Base-by-base conservation (phyloP, 1,139 yeast genomes). In the Sugiyamaella japonica region DNA sequence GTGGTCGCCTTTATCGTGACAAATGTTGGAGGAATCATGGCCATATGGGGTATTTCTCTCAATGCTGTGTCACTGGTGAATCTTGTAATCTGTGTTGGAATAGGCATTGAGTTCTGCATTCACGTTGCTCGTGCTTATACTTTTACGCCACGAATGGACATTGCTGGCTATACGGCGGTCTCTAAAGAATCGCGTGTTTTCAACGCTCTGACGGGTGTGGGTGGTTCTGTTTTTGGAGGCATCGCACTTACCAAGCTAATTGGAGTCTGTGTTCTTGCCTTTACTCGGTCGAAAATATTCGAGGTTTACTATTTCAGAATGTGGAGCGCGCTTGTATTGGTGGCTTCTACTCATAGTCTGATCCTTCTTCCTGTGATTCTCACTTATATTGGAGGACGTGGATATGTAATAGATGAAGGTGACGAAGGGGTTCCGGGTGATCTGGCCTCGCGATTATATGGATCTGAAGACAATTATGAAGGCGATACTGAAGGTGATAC, bases 11-110 rank as follows among this genome's bases (percentile, higher is more conserved):
- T 85, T 74, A 84, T 89, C 39, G 69, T 91, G 58, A 72, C 84
- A 15, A 83, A 87, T 66, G 84, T 91, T 55, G 89, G 88, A 1
- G 97, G 96, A 0, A 76, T 85, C 13, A 84, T 93, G 89, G 81
- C 86, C 0, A 34, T 86, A 3, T 84, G 89, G 82, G 80, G 79
- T 0, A 84, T 93, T 17, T 81, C 93, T 1, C 77, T 93, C 56
- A 93, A 93, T 69, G 98, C 97, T 0, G 90, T 93, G 1, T 83
- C 93, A 56, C 74, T 93, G 59, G 98, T 93, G 20, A 93, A 93
- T 64, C 76, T 93, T 58, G 79, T 93, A 31, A 91, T 93, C 12
- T 90, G 97, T 69, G 84, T 87, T 3, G 99, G 99, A 0, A 75
- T 93, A 47, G 93, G 95, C 1, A 96, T 93, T 40, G 99, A 93